phyloP scores from a whole-genome alignment of 345 rosid genomes.

The Combretum micranthum region DNA sequence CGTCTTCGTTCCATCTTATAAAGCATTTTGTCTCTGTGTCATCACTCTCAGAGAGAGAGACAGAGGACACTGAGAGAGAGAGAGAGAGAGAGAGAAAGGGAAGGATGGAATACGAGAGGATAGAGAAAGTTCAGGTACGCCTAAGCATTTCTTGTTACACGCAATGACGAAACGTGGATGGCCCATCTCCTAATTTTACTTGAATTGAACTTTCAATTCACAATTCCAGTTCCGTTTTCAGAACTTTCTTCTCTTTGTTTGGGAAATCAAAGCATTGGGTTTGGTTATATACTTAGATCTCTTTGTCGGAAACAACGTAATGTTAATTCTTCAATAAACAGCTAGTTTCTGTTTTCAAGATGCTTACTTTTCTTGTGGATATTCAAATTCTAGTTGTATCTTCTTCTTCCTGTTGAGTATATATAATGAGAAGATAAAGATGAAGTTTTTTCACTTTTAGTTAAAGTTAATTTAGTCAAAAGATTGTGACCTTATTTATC shows the following conservation, averaged over 20 bases:
- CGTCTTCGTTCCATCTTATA: too few relatives aligned
- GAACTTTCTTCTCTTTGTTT: neutral
- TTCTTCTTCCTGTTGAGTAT: too few relatives aligned
- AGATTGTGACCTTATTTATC: too few relatives aligned
- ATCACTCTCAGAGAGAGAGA: neutral
- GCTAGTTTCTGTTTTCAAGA: too few relatives aligned
- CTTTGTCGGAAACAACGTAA: too few relatives aligned
- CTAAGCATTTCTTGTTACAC: constrained; percentile 1
- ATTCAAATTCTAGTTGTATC: too few relatives aligned
- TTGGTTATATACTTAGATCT: too few relatives aligned
- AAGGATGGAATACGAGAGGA: constrained; percentile 91
- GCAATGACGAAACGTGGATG: neutral
- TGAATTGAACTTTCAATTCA: neutral
- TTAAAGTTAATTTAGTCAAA: too few relatives aligned
- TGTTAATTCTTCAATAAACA: too few relatives aligned
- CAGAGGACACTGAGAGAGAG: constrained; percentile 7
- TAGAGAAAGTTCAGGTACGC: constrained; percentile 72
- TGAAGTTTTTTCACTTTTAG: too few relatives aligned
- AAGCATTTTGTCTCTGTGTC: neutral
- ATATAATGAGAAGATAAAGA: too few relatives aligned
- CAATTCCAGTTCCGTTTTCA: constrained; percentile 3
- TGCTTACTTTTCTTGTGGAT: too few relatives aligned
- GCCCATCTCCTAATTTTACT: constrained; percentile 14
- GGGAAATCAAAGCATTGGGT: neutral
- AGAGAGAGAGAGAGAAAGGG: constrained; percentile 1